Base-by-base conservation (phyloP, 257 asterid species). In the Solanum megistacrolobum region DNA sequence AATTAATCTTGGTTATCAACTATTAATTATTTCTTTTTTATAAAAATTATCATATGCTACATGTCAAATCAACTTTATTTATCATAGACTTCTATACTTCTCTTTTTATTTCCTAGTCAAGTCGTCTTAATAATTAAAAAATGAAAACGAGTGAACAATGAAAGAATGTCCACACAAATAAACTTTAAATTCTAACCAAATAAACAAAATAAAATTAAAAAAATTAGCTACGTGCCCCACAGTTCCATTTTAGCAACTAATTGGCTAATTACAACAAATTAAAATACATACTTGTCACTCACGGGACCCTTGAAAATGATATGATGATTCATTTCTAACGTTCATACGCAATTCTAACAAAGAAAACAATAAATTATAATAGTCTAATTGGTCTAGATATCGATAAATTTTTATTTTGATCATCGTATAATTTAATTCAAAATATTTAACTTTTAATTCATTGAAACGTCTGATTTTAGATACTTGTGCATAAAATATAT, bases 231-330 rank as follows among this genome's bases (percentile, higher is more conserved):
- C 35, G 73, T 21, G 83, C 73, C 86, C 85, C 87, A 85, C 83
- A 73, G 6, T 36, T 75, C 43, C 31, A 20, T 75, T 86, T 48
- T 60, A 79, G 46, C 75, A 88, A 55, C 88, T 73, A 90, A 83
- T 85, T 87, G 79, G 21, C 29, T 10, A 55, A 83, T 87, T 39
- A 73, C 60, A 72, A 60, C 46, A 79, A 13, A 75, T 78, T 46
- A 52, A 52, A 48, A 48, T 48, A 62, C 79, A 81, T 55, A 60
- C 76, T 89, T 89, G 86, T 90, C 91, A 86, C 48, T 62, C 91
- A 86, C 88, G 90, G 87, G 88, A 34, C 90, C 78, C 87, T 35
- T 48, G 88, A 89, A 87, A 87, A 83, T 87, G 88, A 87, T 81
- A 87, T 73, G 31, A 86, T 83, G 20, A 55, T 43, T 86, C 78